Base-by-base conservation (phyloP, 225 moss, liverwort and hornwort genomes). In the Sphagnum tenellum region DNA sequence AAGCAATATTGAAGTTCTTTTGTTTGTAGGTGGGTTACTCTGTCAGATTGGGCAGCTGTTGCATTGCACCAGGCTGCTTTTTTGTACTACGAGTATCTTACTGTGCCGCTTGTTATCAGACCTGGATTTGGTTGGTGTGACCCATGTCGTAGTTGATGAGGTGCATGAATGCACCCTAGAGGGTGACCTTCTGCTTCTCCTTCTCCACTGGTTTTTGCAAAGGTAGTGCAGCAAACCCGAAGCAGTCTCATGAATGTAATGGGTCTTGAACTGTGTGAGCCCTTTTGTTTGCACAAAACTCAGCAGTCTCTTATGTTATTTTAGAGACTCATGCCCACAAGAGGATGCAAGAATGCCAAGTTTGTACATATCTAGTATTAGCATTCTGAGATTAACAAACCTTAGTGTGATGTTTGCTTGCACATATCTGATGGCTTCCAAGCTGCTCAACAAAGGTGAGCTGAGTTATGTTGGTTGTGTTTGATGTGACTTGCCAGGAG, bases 81-180 rank as follows among this genome's bases (percentile, higher is more conserved):
- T 86, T 61, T 88, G 88, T 57, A 88, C 86, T 46, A 86, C 85
- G 64, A 88, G 86, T 45, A 88, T 91, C 46, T 70, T 88, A 44
- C 64, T 84, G 45, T 86, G 88, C 61, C 82, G 85, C 52, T 70
- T 88, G 56, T 76, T 83, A 57, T 83, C 90, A 64, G 88, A 90
- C 62, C 86, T 81, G 70, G 76, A 79, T 57, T 63, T 88, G 29
- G 73, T 66, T 59, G 81, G 72, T 64, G 71, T 88, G 63, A 88
- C 88, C 61, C 90, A 91, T 68, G 83, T 91, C 44, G 74, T 91
- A 50, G 79, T 91, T 65, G 90, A 88, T 69, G 88, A 91, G 78
- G 90, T 88, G 47, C 90, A 91, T 72, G 88, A 91, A 64, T 77
- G 88, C 57, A 86, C 88, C 7, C 75, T 91, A 56, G 86, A 91